Percentiles rank a stretch among this genome's conserved stretches.
Conservation (phyloP, 768 basidiomycete genomes). For the Tulasnella sp. region DNA sequence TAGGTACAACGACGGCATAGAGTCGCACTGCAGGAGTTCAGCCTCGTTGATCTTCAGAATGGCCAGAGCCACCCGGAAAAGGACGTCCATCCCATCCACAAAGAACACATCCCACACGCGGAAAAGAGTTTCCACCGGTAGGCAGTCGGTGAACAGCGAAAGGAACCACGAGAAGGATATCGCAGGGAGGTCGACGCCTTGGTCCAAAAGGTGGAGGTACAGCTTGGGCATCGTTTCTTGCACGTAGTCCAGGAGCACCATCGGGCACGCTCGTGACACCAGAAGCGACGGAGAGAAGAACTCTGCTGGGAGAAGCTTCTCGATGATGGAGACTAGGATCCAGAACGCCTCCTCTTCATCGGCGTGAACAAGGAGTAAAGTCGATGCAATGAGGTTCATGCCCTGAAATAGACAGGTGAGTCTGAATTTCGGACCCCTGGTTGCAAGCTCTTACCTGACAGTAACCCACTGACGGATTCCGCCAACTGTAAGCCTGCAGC, state of each 20-base stretch:
- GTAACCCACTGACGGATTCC: slow-evolving; percentile 89
- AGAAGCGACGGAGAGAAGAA: slow-evolving; percentile 92
- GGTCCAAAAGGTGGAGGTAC: slow-evolving; percentile 64
- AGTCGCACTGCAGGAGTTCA: slow-evolving; percentile 78
- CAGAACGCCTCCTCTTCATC: slow-evolving; percentile 98
- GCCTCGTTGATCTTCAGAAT: slow-evolving; percentile 79
- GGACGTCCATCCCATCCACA: slow-evolving; percentile 84
- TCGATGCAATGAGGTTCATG: slow-evolving; percentile 95
- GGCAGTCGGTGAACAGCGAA: slow-evolving; percentile 90
- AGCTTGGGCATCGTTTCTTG: slow-evolving; percentile 72
- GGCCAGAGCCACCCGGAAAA: slow-evolving; percentile 85
- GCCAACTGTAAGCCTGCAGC: slow-evolving; percentile 89
- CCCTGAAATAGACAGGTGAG: slow-evolving; percentile 37
- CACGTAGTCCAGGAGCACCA: slow-evolving; percentile 85
- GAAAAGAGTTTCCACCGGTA: slow-evolving; percentile 95
- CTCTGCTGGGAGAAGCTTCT: slow-evolving; percentile 80
- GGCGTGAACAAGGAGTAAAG: slow-evolving; percentile 84
- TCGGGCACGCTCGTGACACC: slow-evolving; percentile 89
- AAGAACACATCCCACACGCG: slow-evolving; percentile 95
- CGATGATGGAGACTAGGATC: slow-evolving; percentile 85
- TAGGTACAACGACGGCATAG: slow-evolving; percentile 84
- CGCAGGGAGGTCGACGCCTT: slow-evolving; percentile 86
- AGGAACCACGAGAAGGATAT: slow-evolving; percentile 99
- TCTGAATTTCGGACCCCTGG: background rate
- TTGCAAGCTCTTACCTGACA: slow-evolving; percentile 50